These are phyloP conservation scores for Yamadazyma scolyti DNA, from an alignment of 805 yeast species.

Conservation along the genomic window DNA sequence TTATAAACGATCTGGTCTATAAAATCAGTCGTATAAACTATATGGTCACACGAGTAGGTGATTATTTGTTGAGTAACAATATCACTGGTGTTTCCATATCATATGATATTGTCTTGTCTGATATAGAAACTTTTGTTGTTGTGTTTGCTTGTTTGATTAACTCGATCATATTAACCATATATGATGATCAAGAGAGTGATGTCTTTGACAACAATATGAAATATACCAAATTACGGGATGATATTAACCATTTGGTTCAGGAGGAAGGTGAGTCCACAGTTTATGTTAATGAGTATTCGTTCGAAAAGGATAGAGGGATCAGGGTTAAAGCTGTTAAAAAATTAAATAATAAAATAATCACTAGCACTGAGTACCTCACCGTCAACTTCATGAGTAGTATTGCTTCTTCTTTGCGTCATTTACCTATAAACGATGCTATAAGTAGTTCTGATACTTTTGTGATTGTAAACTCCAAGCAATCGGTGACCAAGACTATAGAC, in stretches of 20 bases:
- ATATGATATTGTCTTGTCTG: constrained; percentile 17
- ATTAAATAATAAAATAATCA: constrained; percentile 9
- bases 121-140: constrained; percentile 32
- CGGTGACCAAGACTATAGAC: constrained; percentile 16
- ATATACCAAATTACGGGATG: constrained; percentile 1
- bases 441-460: constrained; percentile 17
- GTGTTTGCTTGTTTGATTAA: constrained; percentile 43
- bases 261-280: constrained; percentile 1
- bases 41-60: constrained; percentile 18
- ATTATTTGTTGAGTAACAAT: constrained; percentile 13
- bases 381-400: constrained; percentile 50
- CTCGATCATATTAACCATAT: constrained; percentile 38
- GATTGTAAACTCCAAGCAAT: constrained; percentile 16
- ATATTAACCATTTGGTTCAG: background rate
- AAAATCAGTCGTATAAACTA: constrained; percentile 22
- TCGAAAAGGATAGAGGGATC: constrained; percentile 34
- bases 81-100: constrained; percentile 22
- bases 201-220: background rate
- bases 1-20: constrained; percentile 9
- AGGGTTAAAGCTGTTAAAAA: constrained; percentile 23
- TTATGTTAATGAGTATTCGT: constrained; percentile 28
- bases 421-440: constrained; percentile 23
- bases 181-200: constrained; percentile 18
- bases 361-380: constrained; percentile 39
- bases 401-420: constrained; percentile 48